phyloP scores from a whole-genome alignment of 139 green algal genomes.

The Trebouxia sp. region DNA sequence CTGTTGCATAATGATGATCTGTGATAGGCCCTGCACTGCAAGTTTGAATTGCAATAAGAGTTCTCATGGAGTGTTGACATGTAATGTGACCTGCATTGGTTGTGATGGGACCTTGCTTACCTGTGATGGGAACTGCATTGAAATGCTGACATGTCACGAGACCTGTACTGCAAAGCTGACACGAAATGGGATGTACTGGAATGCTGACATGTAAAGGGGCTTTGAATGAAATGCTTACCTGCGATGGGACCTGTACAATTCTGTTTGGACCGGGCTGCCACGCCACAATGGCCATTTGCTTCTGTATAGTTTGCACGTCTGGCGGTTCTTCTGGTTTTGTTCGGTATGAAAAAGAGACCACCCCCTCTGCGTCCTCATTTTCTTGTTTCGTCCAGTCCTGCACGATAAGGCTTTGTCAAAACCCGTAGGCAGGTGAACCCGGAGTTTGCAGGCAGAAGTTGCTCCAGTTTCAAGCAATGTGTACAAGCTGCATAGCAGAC shows the following conservation, averaged over 20 bases:
- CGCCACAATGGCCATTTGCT: slow-evolving; percentile 93
- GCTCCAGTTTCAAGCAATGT: too few species aligned
- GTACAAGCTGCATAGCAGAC: background rate
- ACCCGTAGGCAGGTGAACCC: background rate
- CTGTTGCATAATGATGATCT: too few species aligned
- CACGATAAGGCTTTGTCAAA: background rate
- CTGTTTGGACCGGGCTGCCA: slow-evolving; percentile 92
- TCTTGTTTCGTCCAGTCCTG: slow-evolving; percentile 88
- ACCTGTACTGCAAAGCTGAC: too few species aligned
- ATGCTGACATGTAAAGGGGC: background rate
- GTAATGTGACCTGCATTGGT: too few species aligned
- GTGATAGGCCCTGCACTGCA: too few species aligned
- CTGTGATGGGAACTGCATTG: too few species aligned
- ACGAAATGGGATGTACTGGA: too few species aligned
- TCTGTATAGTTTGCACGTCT: slow-evolving; percentile 83
- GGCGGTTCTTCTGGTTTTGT: slow-evolving; percentile 72
- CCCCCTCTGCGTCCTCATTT: slow-evolving; percentile 74
- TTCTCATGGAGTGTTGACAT: too few species aligned
- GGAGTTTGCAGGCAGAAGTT: background rate
- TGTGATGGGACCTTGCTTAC: too few species aligned
- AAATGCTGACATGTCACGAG: too few species aligned
- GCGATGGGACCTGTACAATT: slow-evolving; percentile 73
- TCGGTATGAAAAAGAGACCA: slow-evolving; percentile 81
- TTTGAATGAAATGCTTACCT: slow-evolving; percentile 46
- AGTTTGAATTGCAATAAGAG: too few species aligned